Percentiles rank a stretch among this genome's conserved stretches.
Evolutionary conservation across 2,329 filamentous ascomycete genomes (phyloP).

Genomic region (Alternaria metachromatica): DNA sequence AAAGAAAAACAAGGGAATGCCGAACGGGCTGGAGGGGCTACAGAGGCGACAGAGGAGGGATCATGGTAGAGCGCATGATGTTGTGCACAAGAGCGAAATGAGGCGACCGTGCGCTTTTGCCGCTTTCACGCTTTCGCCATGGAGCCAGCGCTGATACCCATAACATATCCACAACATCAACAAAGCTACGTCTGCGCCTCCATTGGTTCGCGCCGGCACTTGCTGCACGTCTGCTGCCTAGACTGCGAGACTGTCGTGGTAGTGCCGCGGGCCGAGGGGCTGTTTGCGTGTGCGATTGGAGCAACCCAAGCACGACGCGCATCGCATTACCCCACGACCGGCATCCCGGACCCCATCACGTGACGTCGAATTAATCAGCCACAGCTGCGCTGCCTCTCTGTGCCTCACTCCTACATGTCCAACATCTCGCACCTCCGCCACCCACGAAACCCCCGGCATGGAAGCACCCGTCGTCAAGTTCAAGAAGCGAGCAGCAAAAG

Average conservation of each 20-base stretch:
- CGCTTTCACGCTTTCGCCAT: slow-evolving; percentile 11
- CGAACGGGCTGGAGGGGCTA: slow-evolving; percentile 31
- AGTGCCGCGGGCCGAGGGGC: slow-evolving; percentile 23
- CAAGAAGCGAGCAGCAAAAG: slow-evolving; percentile 83
- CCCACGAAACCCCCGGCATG: slow-evolving; percentile 30
- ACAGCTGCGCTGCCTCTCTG: slow-evolving; percentile 33
- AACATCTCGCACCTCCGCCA: slow-evolving; percentile 1
- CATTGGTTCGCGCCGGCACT: slow-evolving; percentile 15
- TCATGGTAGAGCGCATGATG: slow-evolving; percentile 30
- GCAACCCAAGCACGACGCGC: slow-evolving; percentile 10
- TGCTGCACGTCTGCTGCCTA: slow-evolving; percentile 15
- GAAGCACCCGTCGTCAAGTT: slow-evolving; percentile 70
- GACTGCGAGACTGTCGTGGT: slow-evolving; percentile 18
- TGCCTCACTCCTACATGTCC: slow-evolving; percentile 1
- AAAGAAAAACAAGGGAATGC: slow-evolving; percentile 34
- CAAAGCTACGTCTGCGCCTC: slow-evolving; percentile 9
- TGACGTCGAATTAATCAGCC: slow-evolving; percentile 29
- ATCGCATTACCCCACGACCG: slow-evolving; percentile 9
- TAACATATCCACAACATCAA: slow-evolving; percentile 23
- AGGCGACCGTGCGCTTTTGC: slow-evolving; percentile 13
- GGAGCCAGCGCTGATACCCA: slow-evolving; percentile 6
- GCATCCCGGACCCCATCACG: slow-evolving; percentile 16
- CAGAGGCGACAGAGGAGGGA: slow-evolving; percentile 23
- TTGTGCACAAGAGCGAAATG: slow-evolving; percentile 34
- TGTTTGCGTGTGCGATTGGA: slow-evolving; percentile 27